Percentiles rank a stretch among this genome's conserved stretches.
phyloP scores from a whole-genome alignment of 345 rosid species.

The Salix viminalis region DNA sequence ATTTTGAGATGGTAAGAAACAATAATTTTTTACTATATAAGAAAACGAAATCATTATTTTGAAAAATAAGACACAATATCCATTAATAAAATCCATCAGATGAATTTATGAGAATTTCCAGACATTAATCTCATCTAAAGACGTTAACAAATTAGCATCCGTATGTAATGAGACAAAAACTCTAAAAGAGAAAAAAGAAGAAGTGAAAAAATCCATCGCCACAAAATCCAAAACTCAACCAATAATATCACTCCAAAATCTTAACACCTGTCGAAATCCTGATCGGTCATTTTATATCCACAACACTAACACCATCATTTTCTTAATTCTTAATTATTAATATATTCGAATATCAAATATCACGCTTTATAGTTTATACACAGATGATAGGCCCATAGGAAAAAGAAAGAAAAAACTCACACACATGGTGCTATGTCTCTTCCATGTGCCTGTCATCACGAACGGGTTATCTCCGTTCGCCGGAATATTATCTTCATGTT shows the following conservation, averaged over 20 bases:
- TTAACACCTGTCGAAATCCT: neutral
- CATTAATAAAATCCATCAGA: neutral
- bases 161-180: neutral
- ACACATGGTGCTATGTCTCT: conserved; percentile 54
- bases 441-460: conserved; percentile 48
- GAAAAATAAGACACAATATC: no score
- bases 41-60: no score
- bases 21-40: no score
- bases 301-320: neutral
- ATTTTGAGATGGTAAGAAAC: no score
- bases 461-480: conserved; percentile 42
- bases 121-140: neutral
- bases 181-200: neutral
- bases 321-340: neutral
- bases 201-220: neutral
- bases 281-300: conserved; percentile 5
- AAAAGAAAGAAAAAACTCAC: neutral
- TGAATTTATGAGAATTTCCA: neutral
- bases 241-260: conserved; percentile 1
- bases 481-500: conserved; percentile 31
- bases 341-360: no score
- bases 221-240: neutral
- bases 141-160: no score
- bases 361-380: no score
- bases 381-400: no score